Evolutionary conservation across 2,329 filamentous ascomycete species (phyloP), one percentile per base, ranked within the genome.

Genomic region (Cladobotryum protrusum): DNA sequence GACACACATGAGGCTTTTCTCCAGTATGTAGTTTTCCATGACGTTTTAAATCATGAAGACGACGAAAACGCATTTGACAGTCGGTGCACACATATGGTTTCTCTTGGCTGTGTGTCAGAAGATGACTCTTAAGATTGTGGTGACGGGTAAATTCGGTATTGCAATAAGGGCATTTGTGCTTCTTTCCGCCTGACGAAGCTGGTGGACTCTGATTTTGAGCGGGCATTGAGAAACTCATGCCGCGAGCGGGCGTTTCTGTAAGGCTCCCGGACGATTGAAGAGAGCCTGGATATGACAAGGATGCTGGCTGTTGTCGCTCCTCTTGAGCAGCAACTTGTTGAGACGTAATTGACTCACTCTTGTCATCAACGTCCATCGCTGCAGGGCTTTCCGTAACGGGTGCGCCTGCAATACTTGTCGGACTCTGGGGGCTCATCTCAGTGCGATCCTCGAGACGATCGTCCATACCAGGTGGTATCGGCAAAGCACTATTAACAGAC

Each of bases 11-110:
- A 12, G 91, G 91, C 62, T 95, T 85, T 72, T 99, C 93, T 49
- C 93, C 93, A 0, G 92, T 97, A 64, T 99, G 93, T 18, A 99
- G 79, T 70, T 99, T 99, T 56, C 87, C 90, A 66, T 99, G 93
- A 37, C 93, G 83, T 73, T 99, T 99, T 57, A 99, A 72, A 63
- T 99, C 93, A 65, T 99, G 93, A 46, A 97, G 76, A 56, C 93
- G 83, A 49, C 93, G 82, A 69, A 99, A 99, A 47, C 92, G 84
- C 67, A 93, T 88, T 59, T 92, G 82, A 66, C 93, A 99, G n/a
- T 88, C 89, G 54, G 89, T 85, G 65, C 93, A 99, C 24, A 93
- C 82, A 63, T 93, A 99, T 0, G 93, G 93, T 70, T 99, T 99
- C 68, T 99, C 93, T 74, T 99, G 92, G 62, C 91, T 96, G 68